Evolutionary conservation across 352 stramenopile genomes (phyloP).

Genomic region (Globisporangium cederbergense): DNA sequence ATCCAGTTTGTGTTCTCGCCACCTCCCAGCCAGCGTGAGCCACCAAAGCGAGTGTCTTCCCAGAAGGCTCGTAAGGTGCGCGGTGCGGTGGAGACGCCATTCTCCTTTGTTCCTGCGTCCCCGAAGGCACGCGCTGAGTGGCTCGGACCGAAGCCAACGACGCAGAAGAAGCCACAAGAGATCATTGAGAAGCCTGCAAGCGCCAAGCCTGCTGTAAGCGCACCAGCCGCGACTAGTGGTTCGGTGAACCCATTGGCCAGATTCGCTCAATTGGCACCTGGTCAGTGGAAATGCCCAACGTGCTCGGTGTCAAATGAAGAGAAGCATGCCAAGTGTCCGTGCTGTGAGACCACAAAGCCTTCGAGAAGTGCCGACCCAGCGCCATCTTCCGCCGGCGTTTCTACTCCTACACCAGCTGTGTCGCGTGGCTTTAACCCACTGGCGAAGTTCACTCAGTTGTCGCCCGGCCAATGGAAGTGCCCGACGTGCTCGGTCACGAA

Average conservation of each 20-base stretch:
- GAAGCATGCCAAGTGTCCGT: slow-evolving; percentile 4
- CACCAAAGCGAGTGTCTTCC: slow-evolving; percentile 36
- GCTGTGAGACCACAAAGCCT: slow-evolving; percentile 9
- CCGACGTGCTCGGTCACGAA: slow-evolving; percentile 77
- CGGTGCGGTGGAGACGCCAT: slow-evolving; percentile 31
- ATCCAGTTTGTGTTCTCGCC: slow-evolving; percentile 68
- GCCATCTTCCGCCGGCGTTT: neutral
- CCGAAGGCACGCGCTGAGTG: slow-evolving; percentile 52
- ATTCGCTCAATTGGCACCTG: slow-evolving; percentile 4
- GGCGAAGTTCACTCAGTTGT: slow-evolving; percentile 60
- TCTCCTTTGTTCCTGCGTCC: slow-evolving; percentile 64
- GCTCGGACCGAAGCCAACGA: slow-evolving; percentile 26
- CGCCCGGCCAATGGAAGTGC: slow-evolving; percentile 78
- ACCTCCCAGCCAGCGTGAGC: slow-evolving; percentile 49
- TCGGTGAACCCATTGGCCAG: slow-evolving; percentile 6
- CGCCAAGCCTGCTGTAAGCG: slow-evolving; percentile 16
- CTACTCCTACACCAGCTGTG: slow-evolving; percentile 7
- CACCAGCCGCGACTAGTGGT: slow-evolving; percentile 10
- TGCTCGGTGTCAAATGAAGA: slow-evolving; percentile 5
- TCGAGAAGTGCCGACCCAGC: neutral
- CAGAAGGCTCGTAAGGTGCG: slow-evolving; percentile 23
- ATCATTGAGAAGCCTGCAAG: slow-evolving; percentile 21
- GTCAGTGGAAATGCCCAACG: neutral
- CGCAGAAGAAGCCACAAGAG: slow-evolving; percentile 15
- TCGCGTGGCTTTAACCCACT: slow-evolving; percentile 16